Evolutionary conservation across 345 rosid genomes (phyloP).

Genomic region (Rhodamnia argentea): DNA sequence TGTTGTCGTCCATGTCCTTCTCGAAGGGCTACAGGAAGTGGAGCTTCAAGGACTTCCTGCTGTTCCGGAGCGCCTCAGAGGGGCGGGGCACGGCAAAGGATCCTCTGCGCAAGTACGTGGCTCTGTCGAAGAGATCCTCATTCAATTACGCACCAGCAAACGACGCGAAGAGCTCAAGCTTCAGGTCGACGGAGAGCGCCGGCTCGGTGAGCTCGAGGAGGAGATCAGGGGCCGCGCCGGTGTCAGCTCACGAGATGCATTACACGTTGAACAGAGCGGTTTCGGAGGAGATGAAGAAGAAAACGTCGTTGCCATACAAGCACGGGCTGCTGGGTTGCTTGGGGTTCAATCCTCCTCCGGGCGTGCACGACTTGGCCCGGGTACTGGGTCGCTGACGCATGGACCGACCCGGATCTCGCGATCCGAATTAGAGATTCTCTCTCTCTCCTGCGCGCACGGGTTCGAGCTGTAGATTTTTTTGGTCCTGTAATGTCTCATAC

Average conservation of each 20-base stretch:
- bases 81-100: conserved; percentile 59
- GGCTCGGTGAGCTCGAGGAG: conserved; percentile 40
- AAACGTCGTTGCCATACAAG: conserved; percentile 82
- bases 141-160: conserved; percentile 3
- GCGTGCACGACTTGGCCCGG: conserved; percentile 54
- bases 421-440: background rate
- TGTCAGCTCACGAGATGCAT: conserved; percentile 82
- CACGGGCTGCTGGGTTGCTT: conserved; percentile 85
- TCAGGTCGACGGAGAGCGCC: conserved; percentile 55
- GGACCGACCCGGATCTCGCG: conserved; percentile 5
- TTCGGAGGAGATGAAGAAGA: conserved; percentile 84
- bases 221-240: conserved; percentile 23
- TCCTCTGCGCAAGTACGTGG: conserved; percentile 31
- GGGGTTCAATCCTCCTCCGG: conserved; percentile 50
- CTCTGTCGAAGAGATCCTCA: conserved; percentile 34
- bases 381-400: conserved; percentile 68
- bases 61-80: conserved; percentile 89
- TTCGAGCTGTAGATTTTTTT: background rate
- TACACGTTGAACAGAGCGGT: conserved; percentile 80
- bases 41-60: conserved; percentile 67
- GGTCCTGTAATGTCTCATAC: background rate
- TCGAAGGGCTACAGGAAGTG: conserved; percentile 54
- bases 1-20: conserved; percentile 60
- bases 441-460: background rate
- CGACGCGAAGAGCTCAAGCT: conserved; percentile 41